Evolutionary conservation across 1,284 basidiomycete genomes (phyloP), one percentile per base, ranked within the genome.

Genomic region (Leccinum huronense): DNA sequence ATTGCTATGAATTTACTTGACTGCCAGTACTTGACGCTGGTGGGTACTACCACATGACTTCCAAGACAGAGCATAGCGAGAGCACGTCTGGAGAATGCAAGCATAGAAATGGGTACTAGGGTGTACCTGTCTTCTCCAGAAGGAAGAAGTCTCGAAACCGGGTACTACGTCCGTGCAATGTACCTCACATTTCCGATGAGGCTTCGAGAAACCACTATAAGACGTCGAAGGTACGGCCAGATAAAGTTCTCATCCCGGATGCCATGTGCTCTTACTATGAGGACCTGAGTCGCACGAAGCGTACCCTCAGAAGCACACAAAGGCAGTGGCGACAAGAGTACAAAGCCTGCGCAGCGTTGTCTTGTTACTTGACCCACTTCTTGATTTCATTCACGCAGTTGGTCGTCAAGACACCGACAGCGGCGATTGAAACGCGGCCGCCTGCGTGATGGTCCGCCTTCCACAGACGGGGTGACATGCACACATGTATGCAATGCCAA

Each of bases 401-500:
- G 42, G 31, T 64, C 14, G 67, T 36, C 65, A 67, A 42, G 67
- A 59, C 27, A 30, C 60, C 36, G 27, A 51, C 60, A 23, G 64
- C 30, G 19, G 65, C 23, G 9, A 19, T 27, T 61, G 30, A 65
- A 42, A 38, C 9, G 11, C 13, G 55, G 40, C 38, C 10, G 1
- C 34, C 36, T 9, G 34, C 13, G 30, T 54, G 13, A 27, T 54
- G 8, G 3, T 14, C 27, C 51, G 27, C 53, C 30, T 54, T 30
- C 27, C 14, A 27, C 27, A 31, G 27, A 51, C 19, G 19, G 45
- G 6, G 11, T 23, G 11, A 13, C 11, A 51, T 51, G 3, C 45
- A 51, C 19, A 11, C 19, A 48, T 48, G 23, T 27, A 27, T 27
- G 45, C 45, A 48, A 23, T 19, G 23, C 23, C 23, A 27, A 27